Base-by-base conservation (phyloP, 2,329 filamentous ascomycete genomes). In the Teratosphaeria pseudoeucalypti region DNA sequence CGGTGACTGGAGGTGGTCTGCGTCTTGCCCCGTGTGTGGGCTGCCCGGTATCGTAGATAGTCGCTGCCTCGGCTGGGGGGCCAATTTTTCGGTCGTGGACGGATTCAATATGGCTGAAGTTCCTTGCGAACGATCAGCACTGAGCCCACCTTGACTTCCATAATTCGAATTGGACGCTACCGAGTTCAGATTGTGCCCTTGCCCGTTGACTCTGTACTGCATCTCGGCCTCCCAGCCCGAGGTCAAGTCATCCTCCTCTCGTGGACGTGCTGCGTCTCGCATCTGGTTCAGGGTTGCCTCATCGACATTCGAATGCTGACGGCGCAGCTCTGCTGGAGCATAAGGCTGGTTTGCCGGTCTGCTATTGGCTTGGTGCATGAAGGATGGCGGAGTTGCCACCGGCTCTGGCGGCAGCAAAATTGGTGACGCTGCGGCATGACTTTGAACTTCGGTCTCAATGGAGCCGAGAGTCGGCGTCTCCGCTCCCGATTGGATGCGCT, bases 281-380 rank as follows among this genome's bases (percentile, higher is more conserved):
- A 97, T 80, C 70, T 96, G 90, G 53, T 86, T 82, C 54, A 96
- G 79, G 0, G 92, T 97, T 1, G 85, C 85, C 65, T 81, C 83
- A 29, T 94, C 96, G 72, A 97, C 85, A 26, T 90, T 86, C 66
- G 87, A 91, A 66, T 90, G 94, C 57, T 89, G 90, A 64, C 85
- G 85, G 63, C 89, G 86, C 67, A 92, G 79, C 70, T 94, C 89
- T 14, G 88, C 83, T 34, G 90, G 86, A 60, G 89, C 84, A 66
- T 88, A 85, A 0, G 89, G 89, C 62, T 84, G 84, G 61, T 82
- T 85, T 1, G 80, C 78, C 5, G 91, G 91, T 55, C 84, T 82
- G 57, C 87, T 82, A 61, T 87, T 84, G 12, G 91, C 84, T 43
- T 82, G 81, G 72, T 96, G 90, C 55, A 85, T 82, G 71, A 96